Evolutionary conservation across 1,284 basidiomycete genomes (phyloP).

Genomic region (Mycosarcoma maydis): DNA sequence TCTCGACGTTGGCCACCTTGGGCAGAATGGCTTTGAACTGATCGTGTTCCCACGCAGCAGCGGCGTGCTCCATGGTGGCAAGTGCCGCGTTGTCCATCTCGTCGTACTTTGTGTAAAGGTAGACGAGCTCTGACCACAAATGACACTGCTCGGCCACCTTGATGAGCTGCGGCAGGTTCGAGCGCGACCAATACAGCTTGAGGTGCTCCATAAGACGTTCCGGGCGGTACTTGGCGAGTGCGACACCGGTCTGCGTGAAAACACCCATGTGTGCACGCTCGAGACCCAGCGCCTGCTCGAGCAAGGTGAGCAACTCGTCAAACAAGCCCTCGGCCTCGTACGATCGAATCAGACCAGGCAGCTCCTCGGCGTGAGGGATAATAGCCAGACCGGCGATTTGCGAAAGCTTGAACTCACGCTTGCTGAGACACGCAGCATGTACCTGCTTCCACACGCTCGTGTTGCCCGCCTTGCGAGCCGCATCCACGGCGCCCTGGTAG

Average conservation of each 20-base stretch:
- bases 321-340: slow-evolving; percentile 95
- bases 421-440: slow-evolving; percentile 96
- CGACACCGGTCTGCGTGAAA: slow-evolving; percentile 91
- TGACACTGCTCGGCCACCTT: slow-evolving; percentile 94
- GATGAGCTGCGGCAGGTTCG: slow-evolving; percentile 96
- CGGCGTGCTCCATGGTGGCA: slow-evolving; percentile 96
- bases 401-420: slow-evolving; percentile 93
- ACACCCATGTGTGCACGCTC: slow-evolving; percentile 89
- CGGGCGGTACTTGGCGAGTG: slow-evolving; percentile 96
- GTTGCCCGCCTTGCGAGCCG: slow-evolving; percentile 97
- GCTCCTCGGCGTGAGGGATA: slow-evolving; percentile 78
- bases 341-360: slow-evolving; percentile 80
- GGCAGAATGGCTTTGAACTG: slow-evolving; percentile 75
- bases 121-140: slow-evolving; percentile 97
- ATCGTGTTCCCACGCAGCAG: slow-evolving; percentile 98
- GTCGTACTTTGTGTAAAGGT: slow-evolving; percentile 97
- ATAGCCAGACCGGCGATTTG: slow-evolving; percentile 76
- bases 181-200: slow-evolving; percentile 94
- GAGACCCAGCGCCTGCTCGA: slow-evolving; percentile 90
- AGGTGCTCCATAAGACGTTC: slow-evolving; percentile 99
- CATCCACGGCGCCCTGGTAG: slow-evolving; percentile 97
- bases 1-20: slow-evolving; percentile 92
- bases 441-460: slow-evolving; percentile 99
- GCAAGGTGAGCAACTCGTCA: slow-evolving; percentile 87
- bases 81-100: slow-evolving; percentile 95